phyloP scores from a whole-genome alignment of 371 early-diverging fungal species.

The Mycotypha africana region DNA sequence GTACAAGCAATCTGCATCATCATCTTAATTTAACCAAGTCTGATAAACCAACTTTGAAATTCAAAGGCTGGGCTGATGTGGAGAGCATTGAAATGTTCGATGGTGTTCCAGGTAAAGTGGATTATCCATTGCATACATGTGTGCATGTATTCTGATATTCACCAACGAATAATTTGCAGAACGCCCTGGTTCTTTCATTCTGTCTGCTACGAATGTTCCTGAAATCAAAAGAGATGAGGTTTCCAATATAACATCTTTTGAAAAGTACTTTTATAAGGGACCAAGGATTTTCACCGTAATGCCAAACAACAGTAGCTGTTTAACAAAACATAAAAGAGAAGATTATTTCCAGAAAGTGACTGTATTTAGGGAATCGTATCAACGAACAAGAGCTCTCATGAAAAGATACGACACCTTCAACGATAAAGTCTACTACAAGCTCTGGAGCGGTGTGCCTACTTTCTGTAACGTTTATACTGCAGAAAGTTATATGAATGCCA shows the following conservation, averaged over 20 bases:
- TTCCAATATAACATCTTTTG: slow-evolving; percentile 19
- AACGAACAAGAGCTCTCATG: slow-evolving; percentile 23
- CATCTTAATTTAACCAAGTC: background rate
- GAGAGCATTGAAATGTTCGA: slow-evolving; percentile 37
- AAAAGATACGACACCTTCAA: slow-evolving; percentile 16
- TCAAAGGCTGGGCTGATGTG: slow-evolving; percentile 45
- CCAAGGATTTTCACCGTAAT: slow-evolving; percentile 23
- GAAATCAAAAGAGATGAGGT: slow-evolving; percentile 9
- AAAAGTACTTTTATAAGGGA: slow-evolving; percentile 31
- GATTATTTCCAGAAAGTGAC: slow-evolving; percentile 3
- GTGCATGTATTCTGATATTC: background rate
- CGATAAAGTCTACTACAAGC: slow-evolving; percentile 17
- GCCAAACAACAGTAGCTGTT: slow-evolving; percentile 1
- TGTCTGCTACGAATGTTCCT: slow-evolving; percentile 15
- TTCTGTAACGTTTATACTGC: slow-evolving; percentile 19
- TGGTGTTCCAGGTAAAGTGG: slow-evolving; percentile 32
- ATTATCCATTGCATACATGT: background rate
- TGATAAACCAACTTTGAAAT: slow-evolving; percentile 20
- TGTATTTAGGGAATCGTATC: slow-evolving; percentile 15
- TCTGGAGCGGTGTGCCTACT: slow-evolving; percentile 20
- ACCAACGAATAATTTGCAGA: slow-evolving; percentile 6
- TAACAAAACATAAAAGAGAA: background rate
- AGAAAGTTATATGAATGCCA: slow-evolving; percentile 19
- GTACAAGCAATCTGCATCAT: background rate
- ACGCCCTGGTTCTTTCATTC: slow-evolving; percentile 24